These are phyloP conservation scores for Solanum hybrid DNA, from an alignment of 305 asterid species.

Conservation along the genomic window DNA sequence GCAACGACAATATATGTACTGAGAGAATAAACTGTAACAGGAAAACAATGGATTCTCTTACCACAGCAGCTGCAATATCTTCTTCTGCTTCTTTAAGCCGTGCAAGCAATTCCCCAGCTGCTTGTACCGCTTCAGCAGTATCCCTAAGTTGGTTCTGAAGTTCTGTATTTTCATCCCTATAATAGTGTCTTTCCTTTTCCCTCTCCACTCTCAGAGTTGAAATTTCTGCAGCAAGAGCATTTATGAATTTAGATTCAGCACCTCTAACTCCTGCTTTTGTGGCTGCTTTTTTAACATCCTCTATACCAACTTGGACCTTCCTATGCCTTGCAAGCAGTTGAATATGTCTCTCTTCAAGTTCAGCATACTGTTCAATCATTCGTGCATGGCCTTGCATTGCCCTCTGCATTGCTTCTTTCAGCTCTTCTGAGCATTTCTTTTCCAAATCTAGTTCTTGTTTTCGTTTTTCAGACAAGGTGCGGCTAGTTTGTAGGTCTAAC, in stretches of 20 bases:
- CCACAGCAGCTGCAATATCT: conserved; percentile 79
- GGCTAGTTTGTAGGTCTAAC: conserved; percentile 60
- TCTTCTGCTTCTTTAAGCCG: conserved; percentile 95
- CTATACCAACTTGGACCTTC: conserved; percentile 77
- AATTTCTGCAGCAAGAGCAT: conserved; percentile 81
- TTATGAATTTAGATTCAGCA: conserved; percentile 80
- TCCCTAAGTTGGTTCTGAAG: conserved; percentile 93
- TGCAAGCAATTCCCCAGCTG: conserved; percentile 93
- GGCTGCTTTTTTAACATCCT: conserved; percentile 95
- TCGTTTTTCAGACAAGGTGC: conserved; percentile 51
- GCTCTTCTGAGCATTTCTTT: conserved; percentile 84
- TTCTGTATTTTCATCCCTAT: conserved; percentile 76
- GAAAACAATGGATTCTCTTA: conserved; percentile 23
- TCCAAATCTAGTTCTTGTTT: conserved; percentile 78
- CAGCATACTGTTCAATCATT: conserved; percentile 98
- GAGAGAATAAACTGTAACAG: conserved; percentile 7
- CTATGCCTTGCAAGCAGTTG: conserved; percentile 82
- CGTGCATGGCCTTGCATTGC: conserved; percentile 99
- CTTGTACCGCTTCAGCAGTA: conserved; percentile 99
- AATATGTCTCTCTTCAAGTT: conserved; percentile 92
- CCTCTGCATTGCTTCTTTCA: conserved; percentile 96
- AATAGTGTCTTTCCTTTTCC: conserved; percentile 73
- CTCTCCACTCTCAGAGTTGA: conserved; percentile 74
- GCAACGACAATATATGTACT: background rate
- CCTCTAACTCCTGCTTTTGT: conserved; percentile 87